A percentile compares a stretch with the other conserved stretches of the same genome.
These are phyloP conservation scores for Apiotrichum domesticum DNA, from an alignment of 1,284 basidiomycete species.

Conservation along the genomic window DNA sequence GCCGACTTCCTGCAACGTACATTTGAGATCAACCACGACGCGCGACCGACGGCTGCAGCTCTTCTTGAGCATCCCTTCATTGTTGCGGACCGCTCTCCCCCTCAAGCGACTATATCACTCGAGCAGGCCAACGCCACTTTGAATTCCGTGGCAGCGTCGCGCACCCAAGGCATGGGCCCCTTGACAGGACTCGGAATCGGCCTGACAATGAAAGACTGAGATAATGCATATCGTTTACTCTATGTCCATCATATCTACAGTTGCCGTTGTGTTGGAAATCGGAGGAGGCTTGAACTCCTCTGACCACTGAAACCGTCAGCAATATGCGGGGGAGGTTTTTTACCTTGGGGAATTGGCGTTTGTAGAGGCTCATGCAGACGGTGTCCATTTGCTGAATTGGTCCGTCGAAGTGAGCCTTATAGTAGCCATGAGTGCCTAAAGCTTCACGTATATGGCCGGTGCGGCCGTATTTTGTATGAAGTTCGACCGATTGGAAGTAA, in stretches of 20 bases:
- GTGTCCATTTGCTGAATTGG: constrained; percentile 95
- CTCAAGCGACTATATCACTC: constrained; percentile 5
- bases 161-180: constrained; percentile 2
- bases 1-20: constrained; percentile 76
- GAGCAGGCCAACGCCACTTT: constrained; percentile 15
- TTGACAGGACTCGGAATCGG: background rate
- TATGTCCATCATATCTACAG: constrained; percentile 24
- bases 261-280: background rate
- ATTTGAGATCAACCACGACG: constrained; percentile 75
- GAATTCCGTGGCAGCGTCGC: constrained; percentile 11
- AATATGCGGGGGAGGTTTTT: background rate
- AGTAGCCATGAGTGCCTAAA: constrained; percentile 96
- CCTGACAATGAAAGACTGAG: background rate
- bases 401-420: constrained; percentile 95
- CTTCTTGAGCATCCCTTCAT: constrained; percentile 74
- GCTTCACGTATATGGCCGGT: constrained; percentile 88
- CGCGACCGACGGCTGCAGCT: constrained; percentile 71
- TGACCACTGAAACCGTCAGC: constrained; percentile 18
- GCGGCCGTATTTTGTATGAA: constrained; percentile 88
- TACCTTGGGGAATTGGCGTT: constrained; percentile 73
- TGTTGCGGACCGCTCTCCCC: constrained; percentile 9
- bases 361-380: constrained; percentile 84
- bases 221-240: constrained; percentile 14
- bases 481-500: constrained; percentile 88
- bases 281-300: constrained; percentile 7